Evolutionary conservation across 129 eudicot species (phyloP).

Genomic region (Arctium minus): DNA sequence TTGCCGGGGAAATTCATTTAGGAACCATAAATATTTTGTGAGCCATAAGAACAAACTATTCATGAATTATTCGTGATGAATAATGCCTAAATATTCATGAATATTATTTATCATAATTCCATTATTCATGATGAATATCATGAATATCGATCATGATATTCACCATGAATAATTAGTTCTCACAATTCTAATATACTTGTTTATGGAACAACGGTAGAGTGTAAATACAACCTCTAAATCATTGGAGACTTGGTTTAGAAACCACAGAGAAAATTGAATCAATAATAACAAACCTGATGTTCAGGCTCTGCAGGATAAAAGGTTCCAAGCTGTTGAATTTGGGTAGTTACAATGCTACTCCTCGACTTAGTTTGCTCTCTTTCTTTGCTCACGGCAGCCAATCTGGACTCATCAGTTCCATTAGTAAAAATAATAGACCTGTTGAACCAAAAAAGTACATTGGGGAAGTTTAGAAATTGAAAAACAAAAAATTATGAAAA

Average conservation of each 20-base stretch:
- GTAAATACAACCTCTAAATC: background rate
- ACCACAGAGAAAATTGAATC: background rate
- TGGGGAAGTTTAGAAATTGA: background rate
- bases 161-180: background rate
- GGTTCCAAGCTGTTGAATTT: constrained; percentile 66
- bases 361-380: constrained; percentile 80
- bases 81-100: too few relatives aligned
- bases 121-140: background rate
- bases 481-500: background rate
- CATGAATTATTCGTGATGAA: background rate
- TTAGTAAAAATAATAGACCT: constrained; percentile 90
- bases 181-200: background rate
- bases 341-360: constrained; percentile 83
- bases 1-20: too few relatives aligned
- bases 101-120: background rate
- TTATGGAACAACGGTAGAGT: background rate
- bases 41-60: background rate
- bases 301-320: constrained; percentile 93
- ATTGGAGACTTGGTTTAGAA: background rate
- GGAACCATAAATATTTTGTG: too few relatives aligned
- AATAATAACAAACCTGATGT: constrained; percentile 66
- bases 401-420: constrained; percentile 86
- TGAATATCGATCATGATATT: background rate
- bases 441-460: constrained; percentile 17
- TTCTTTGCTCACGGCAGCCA: constrained; percentile 85